Base-by-base conservation (phyloP, 2,329 filamentous ascomycete species). In the Pseudocercospora eumusae region DNA sequence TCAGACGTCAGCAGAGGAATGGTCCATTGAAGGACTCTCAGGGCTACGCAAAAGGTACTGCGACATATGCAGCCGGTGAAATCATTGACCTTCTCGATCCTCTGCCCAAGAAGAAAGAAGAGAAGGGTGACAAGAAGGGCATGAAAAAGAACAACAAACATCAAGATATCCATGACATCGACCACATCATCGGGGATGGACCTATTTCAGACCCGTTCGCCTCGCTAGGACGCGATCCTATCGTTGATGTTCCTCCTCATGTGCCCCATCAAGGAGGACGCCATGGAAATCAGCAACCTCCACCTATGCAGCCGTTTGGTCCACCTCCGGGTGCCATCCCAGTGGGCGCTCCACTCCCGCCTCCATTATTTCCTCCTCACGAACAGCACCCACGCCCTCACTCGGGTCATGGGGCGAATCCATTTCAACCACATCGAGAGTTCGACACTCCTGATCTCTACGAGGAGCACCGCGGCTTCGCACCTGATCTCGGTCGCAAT, bases 71-170 rank as follows among this genome's bases (percentile, higher is more conserved):
- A n/a, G 27, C 47, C 9, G 55, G 40, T 10, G 56, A 62, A 18
- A 62, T 55, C 49, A 58, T 62, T 13, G 60, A 58, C 44, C 49
- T 62, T 20, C 20, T 36, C 11, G 60, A 55, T 20, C 55, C 60
- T 27, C 31, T 58, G 1, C 27, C 49, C n/a, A 54, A 54, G 18
- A 40, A n/a, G 13, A 62, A 55, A 25, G 55, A 49, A 25, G 40
- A 33, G 5, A 57, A 54, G 18, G 36, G 45, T 13, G 23, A 42
- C 36, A 59, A 59, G 15, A 62, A 49, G 25, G 40, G 31, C 7
- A 23, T 20, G 2, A 61, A 55, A 36, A 50, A 62, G 10, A 45
- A 58, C 31, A 11, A 28, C 1, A 52, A 52, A 15, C 25, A 27
- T 1, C 25, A 25, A 31, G 47, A 25, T n/a, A 25, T 15, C 15